These are phyloP conservation scores for Platismatia glauca DNA, from an alignment of 495 filamentous ascomycete genomes.

Conservation along the genomic window DNA sequence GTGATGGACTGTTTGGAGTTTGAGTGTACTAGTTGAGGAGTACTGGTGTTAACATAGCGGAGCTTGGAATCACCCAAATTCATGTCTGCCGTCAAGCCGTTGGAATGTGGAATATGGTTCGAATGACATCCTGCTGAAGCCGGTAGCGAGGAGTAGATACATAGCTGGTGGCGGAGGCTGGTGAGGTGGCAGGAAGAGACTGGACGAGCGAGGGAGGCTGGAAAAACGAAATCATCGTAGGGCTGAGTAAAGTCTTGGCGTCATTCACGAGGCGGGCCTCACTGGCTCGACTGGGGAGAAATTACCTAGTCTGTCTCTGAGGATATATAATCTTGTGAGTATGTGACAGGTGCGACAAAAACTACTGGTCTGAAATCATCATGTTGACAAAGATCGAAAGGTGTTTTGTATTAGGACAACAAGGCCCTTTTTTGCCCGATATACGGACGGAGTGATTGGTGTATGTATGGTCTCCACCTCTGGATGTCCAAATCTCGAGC, in stretches of 20 bases:
- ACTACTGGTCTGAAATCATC: neutral
- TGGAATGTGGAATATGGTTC: slow-evolving; percentile 12
- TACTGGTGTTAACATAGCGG: slow-evolving; percentile 37
- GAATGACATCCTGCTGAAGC: slow-evolving; percentile 14
- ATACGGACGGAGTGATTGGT: neutral
- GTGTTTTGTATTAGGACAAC: neutral
- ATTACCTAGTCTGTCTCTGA: neutral
- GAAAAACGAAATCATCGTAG: slow-evolving; percentile 3
- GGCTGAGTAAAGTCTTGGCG: slow-evolving; percentile 5
- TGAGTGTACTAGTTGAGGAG: slow-evolving; percentile 44
- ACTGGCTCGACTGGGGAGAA: too few species aligned
- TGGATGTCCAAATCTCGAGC: neutral
- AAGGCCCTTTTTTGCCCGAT: neutral
- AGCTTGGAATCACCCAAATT: slow-evolving; percentile 30
- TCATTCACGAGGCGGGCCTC: neutral
- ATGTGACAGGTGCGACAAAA: neutral
- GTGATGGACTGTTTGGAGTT: slow-evolving; percentile 52
- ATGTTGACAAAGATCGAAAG: neutral
- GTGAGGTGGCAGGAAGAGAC: slow-evolving; percentile 12
- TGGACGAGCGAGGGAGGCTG: slow-evolving; percentile 4
- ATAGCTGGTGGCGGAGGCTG: slow-evolving; percentile 5
- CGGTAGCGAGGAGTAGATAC: slow-evolving; percentile 5
- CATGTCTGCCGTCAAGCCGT: slow-evolving; percentile 28
- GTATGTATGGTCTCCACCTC: neutral
- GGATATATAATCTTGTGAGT: neutral